Percentiles rank a stretch among this genome's conserved stretches.
phyloP scores from a whole-genome alignment of 2,329 filamentous ascomycete genomes.

The Talaromyces islandicus region DNA sequence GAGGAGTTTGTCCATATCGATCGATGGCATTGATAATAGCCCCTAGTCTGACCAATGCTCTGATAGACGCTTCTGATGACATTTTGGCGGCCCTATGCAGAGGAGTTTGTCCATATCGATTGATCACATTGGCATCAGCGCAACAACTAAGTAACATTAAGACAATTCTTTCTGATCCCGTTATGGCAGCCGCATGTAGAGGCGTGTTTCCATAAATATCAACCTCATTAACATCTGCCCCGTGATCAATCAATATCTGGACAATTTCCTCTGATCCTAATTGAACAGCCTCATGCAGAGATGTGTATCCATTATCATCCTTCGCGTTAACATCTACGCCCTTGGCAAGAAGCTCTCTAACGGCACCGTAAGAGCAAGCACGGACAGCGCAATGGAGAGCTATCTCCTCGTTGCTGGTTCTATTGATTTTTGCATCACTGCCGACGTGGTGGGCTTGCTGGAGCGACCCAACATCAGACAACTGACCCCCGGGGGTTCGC shows the following conservation, averaged over 20 bases:
- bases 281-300: not conserved
- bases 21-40: not conserved
- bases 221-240: not conserved
- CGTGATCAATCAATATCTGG: not conserved
- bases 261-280: not conserved
- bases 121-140: not conserved
- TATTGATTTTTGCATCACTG: too few species aligned
- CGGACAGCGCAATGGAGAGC: too few species aligned
- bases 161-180: not conserved
- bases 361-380: not conserved
- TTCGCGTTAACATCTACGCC: not conserved
- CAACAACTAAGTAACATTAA: not conserved
- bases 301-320: not conserved
- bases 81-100: not conserved
- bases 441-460: too few species aligned
- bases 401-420: too few species aligned
- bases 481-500: too few species aligned
- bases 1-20: not conserved
- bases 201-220: conserved; percentile 1
- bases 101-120: not conserved
- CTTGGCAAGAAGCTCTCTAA: not conserved
- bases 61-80: not conserved
- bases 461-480: too few species aligned
- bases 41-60: not conserved
- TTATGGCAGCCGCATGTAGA: not conserved